Conservation (phyloP, 108 stramenopile species). For the Licmophora abbreviata region DNA sequence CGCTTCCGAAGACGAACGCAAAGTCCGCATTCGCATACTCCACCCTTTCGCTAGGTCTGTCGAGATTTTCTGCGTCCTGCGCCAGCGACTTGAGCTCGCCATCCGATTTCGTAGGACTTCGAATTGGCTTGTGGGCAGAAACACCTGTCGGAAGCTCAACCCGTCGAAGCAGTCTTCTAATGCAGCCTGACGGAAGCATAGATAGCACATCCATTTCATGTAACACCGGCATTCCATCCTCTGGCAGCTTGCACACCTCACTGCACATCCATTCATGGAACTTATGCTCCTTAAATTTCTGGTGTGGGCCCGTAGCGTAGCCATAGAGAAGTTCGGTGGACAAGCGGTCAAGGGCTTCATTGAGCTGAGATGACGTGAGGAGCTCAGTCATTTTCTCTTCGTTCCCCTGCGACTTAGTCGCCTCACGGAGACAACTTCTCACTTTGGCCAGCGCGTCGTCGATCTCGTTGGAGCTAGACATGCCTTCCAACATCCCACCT, state of each 20-base stretch:
- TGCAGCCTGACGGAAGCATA: slow-evolving; percentile 36
- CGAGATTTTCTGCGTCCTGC: not conserved
- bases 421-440: not conserved
- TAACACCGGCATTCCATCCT: slow-evolving; percentile 4
- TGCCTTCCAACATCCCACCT: slow-evolving; percentile 20
- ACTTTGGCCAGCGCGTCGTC: slow-evolving; percentile 6
- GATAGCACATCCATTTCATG: slow-evolving; percentile 16
- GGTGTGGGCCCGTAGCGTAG: slow-evolving; percentile 41
- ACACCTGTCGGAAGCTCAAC: slow-evolving; percentile 63
- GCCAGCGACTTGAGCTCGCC: not conserved
- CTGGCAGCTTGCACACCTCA: slow-evolving; percentile 32
- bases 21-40: slow-evolving; percentile 40
- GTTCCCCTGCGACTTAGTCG: not conserved
- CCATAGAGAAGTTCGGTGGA: slow-evolving; percentile 56
- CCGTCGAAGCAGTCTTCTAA: slow-evolving; percentile 54
- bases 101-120: not conserved
- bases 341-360: slow-evolving; percentile 14
- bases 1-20: slow-evolving; percentile 65
- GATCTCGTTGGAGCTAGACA: slow-evolving; percentile 20
- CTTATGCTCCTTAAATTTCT: slow-evolving; percentile 66
- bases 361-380: not conserved
- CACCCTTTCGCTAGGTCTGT: not conserved
- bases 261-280: slow-evolving; percentile 74
- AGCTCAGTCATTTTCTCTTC: not conserved
- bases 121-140: slow-evolving; percentile 58